These are phyloP conservation scores for Aspergillus phoenicis DNA, from an alignment of 2,329 filamentous ascomycete genomes.

Conservation along the genomic window DNA sequence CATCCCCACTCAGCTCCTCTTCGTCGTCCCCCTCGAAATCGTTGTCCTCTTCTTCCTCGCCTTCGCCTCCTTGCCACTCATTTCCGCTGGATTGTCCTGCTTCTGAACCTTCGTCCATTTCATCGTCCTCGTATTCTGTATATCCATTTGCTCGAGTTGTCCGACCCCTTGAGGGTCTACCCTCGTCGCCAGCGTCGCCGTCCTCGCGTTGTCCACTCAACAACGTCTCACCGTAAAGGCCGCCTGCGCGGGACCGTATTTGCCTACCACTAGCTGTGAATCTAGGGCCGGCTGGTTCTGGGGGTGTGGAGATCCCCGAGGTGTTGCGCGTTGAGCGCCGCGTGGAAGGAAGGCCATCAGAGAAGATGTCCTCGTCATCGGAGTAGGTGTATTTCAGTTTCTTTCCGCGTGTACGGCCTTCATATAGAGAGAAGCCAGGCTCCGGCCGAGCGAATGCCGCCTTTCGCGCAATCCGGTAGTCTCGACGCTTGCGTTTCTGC, in stretches of 20 bases:
- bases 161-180: slow-evolving; percentile 43
- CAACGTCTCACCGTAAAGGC: slow-evolving; percentile 58
- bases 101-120: slow-evolving; percentile 69
- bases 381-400: slow-evolving; percentile 96
- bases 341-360: slow-evolving; percentile 65
- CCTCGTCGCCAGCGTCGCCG: slow-evolving; percentile 49
- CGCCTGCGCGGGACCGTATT: slow-evolving; percentile 60
- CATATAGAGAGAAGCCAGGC: slow-evolving; percentile 88
- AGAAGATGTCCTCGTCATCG: slow-evolving; percentile 76
- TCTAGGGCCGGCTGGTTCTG: slow-evolving; percentile 65
- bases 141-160: slow-evolving; percentile 39
- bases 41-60: slow-evolving; percentile 72
- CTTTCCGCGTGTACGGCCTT: slow-evolving; percentile 94
- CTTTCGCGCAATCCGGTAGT: slow-evolving; percentile 84
- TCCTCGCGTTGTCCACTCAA: slow-evolving; percentile 57
- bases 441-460: slow-evolving; percentile 86
- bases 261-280: slow-evolving; percentile 86
- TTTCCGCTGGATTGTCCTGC: slow-evolving; percentile 61
- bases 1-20: slow-evolving; percentile 45
- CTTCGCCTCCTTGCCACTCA: slow-evolving; percentile 74
- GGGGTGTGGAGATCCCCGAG: slow-evolving; percentile 71
- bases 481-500: slow-evolving; percentile 87
- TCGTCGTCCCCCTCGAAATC: slow-evolving; percentile 62
- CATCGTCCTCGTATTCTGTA: slow-evolving; percentile 61
- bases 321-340: slow-evolving; percentile 64